Percentiles rank a stretch among this genome's conserved stretches.
Conservation (phyloP, 2,329 filamentous ascomycete genomes). For the Neocatenulostroma microsporum region DNA sequence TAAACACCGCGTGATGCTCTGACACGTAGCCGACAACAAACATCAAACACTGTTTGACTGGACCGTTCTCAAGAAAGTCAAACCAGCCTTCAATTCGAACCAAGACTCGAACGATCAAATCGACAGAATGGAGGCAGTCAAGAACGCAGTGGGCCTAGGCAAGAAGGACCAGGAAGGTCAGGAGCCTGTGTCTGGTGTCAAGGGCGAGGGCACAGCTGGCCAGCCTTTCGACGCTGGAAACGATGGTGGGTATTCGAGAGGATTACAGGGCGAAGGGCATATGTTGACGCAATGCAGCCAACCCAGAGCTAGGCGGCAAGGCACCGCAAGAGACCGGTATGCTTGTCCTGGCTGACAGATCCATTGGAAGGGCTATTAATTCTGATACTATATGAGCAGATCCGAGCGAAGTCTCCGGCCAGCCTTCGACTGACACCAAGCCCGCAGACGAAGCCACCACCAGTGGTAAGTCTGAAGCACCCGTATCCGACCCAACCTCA, state of each 20-base stretch:
- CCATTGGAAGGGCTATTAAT: too few species aligned
- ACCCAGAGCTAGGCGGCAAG: conserved; percentile 12
- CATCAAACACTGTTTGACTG: too few species aligned
- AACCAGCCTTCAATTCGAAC: too few species aligned
- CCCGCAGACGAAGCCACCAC: conserved; percentile 7
- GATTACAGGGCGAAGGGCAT: background rate
- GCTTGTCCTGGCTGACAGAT: too few species aligned
- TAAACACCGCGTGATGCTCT: too few species aligned
- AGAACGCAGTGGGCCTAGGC: conserved; percentile 11
- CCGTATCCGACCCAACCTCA: background rate
- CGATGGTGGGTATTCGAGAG: conserved; percentile 45
- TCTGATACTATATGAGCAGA: too few species aligned
- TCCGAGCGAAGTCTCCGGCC: conserved; percentile 3
- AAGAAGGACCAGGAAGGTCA: conserved; percentile 26
- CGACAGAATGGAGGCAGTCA: conserved; percentile 10
- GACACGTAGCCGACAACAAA: too few species aligned
- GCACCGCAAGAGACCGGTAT: conserved; percentile 15
- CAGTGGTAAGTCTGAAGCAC: conserved; percentile 12
- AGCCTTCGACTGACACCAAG: conserved; percentile 1
- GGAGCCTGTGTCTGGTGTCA: conserved; percentile 66
- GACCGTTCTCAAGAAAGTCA: too few species aligned
- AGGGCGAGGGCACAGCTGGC: conserved; percentile 57
- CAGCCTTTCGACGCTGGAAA: conserved; percentile 79
- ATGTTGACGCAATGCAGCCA: background rate
- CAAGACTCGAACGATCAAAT: background rate